Evolutionary conservation across 129 eudicot species (phyloP).

Genomic region (Daucus carota): DH1_v3.0 NC_030386.2:20167001-20167500

Average conservation of each 20-base stretch:
- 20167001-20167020: constrained; percentile 75
- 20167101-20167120: constrained; percentile 94
- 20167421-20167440: constrained; percentile 99
- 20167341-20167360: constrained; percentile 81
- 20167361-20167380: constrained; percentile 91
- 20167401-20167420: constrained; percentile 69
- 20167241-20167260: neutral
- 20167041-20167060: constrained; percentile 92
- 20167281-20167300: constrained; percentile 17
- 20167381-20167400: constrained; percentile 56
- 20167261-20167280: neutral
- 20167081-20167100: constrained; percentile 99
- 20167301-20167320: constrained; percentile 92
- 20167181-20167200: constrained; percentile 88
- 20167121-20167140: constrained; percentile 74
- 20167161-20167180: constrained; percentile 99
- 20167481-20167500: constrained; percentile 12
- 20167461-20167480: constrained; percentile 70
- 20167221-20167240: neutral
- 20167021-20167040: constrained; percentile 86
- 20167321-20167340: constrained; percentile 70
- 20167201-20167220: constrained; percentile 71
- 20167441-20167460: constrained; percentile 98
- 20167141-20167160: constrained; percentile 91
- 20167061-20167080: constrained; percentile 99